phyloP scores from a whole-genome alignment of 202 grass and related monocot genomes.

The Setaria italica region DNA sequence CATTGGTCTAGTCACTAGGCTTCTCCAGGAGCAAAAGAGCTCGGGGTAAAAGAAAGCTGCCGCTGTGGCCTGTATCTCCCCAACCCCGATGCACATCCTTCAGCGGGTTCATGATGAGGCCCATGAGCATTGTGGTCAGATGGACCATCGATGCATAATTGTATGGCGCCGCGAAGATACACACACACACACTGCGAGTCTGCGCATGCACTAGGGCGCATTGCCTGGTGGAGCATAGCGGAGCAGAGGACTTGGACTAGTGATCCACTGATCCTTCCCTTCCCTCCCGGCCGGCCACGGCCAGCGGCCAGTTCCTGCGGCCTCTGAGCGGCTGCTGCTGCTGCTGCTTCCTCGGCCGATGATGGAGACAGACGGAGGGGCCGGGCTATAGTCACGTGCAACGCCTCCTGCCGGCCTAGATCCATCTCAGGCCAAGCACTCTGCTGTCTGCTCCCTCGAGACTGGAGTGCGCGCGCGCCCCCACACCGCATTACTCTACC shows the following conservation, averaged over 20 bases:
- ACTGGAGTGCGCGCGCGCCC: not conserved
- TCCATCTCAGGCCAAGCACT: not conserved
- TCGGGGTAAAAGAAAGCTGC: not conserved
- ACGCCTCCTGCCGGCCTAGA: not conserved
- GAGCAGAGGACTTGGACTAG: not conserved
- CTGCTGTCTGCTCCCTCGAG: not conserved
- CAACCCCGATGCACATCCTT: slow-evolving; percentile 10
- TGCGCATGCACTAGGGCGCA: not conserved
- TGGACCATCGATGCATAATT: not conserved
- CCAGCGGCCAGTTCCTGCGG: not conserved
- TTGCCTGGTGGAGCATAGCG: not conserved
- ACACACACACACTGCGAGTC: no score
- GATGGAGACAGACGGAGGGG: not conserved
- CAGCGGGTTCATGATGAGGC: slow-evolving; percentile 48
- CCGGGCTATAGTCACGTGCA: slow-evolving; percentile 12
- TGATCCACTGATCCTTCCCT: not conserved
- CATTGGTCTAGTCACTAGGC: slow-evolving; percentile 27
- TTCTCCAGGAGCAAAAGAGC: not conserved
- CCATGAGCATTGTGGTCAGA: slow-evolving; percentile 14
- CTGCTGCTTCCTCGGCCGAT: not conserved
- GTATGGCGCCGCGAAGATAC: not conserved
- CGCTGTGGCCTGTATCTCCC: not conserved
- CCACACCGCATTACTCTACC: not conserved
- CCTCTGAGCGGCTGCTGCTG: not conserved
- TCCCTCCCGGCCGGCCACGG: not conserved